Base-by-base conservation (phyloP, 306 rosid genomes). In the Gleditsia sinensis region DNA sequence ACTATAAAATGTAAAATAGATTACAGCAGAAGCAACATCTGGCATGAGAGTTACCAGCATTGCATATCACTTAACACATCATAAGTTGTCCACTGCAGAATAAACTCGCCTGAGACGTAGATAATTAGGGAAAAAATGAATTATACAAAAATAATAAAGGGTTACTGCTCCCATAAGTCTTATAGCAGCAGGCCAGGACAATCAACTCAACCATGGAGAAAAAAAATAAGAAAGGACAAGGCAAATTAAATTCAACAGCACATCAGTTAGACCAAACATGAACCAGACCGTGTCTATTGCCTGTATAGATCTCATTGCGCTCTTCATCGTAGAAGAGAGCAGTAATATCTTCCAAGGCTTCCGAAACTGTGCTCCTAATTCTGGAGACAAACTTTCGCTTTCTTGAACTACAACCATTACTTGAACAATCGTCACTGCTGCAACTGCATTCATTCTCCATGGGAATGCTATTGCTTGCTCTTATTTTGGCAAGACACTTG, bases 291-390 rank as follows among this genome's bases (percentile, higher is more conserved):
- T 90, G 91, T 80, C 95, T 86, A 76, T 92, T 95, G 69, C 99
- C 99, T 0, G 98, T 95, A 67, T 95, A 92, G 75, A 95, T 92
- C 83, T 95, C 99, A 54, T 95, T 95, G 63, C 98, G 93, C 75
- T 95, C 99, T 85, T 95, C 99, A 6, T 95, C 99, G 3, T 95
- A 95, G 83, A 92, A 95, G 69, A 95, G 97, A 46, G 99, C 99
- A n/a, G 98, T 95, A 60, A 92, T 95, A 69, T 95, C 99, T 87
- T 95, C 98, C 91, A 92, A 84, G 60, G 99, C 98, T 83, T 95
- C 98, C 1, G 91, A 90, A n/a, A 92, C 99, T 4, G 97, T 88
- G 89, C 93, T 95, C 68, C 96, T 87, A 64, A 88, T 84, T 82
- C 83, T 84, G 72, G 96, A 79, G 50, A 84, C 51, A 58, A 16